phyloP scores from a whole-genome alignment of 345 rosid genomes.

The Aegle marmelos region DNA sequence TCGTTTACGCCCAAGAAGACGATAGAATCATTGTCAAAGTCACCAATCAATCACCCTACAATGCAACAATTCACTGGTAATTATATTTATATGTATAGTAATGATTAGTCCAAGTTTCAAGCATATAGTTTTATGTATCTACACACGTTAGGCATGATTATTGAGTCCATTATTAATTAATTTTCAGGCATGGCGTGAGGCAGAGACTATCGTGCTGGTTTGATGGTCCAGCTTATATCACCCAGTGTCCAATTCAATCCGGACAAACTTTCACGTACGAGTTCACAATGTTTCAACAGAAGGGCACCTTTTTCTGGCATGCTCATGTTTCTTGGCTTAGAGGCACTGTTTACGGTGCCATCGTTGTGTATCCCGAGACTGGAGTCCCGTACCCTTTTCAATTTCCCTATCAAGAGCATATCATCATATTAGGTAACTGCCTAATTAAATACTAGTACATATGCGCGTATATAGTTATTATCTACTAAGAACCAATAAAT shows the following conservation, averaged over 20 bases:
- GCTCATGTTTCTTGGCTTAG: slow-evolving; percentile 93
- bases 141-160: no score
- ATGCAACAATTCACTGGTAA: slow-evolving; percentile 85
- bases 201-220: slow-evolving; percentile 83
- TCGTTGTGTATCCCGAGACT: slow-evolving; percentile 64
- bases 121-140: no score
- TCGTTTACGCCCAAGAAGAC: slow-evolving; percentile 68
- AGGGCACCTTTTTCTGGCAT: slow-evolving; percentile 84
- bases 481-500: no score
- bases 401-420: slow-evolving; percentile 60
- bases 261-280: slow-evolving; percentile 73
- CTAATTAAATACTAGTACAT: no score
- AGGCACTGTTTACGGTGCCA: slow-evolving; percentile 68
- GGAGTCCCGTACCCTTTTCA: slow-evolving; percentile 72
- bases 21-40: slow-evolving; percentile 66
- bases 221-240: slow-evolving; percentile 86
- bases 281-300: slow-evolving; percentile 67
- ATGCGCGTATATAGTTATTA: no score
- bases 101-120: no score
- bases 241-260: slow-evolving; percentile 79
- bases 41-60: slow-evolving; percentile 66
- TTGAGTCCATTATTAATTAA: background rate
- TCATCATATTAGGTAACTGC: slow-evolving; percentile 51
- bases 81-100: no score
- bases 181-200: slow-evolving; percentile 78